Conservation (phyloP, 2,329 filamentous ascomycete genomes). For the Aspergillus eucalypticola region DNA sequence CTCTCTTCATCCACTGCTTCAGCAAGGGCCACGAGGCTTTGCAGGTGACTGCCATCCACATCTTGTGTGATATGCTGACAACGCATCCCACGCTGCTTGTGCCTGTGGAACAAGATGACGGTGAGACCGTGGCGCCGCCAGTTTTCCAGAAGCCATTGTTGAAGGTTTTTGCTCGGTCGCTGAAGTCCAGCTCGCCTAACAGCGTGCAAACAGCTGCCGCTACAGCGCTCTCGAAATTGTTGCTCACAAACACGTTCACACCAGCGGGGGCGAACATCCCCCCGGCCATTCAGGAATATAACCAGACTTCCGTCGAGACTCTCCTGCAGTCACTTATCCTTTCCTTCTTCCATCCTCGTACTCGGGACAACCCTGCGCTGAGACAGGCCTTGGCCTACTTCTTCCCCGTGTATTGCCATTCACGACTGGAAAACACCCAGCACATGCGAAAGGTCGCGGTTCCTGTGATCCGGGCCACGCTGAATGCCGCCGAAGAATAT, state of each 20-base stretch:
- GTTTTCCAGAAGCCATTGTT: conserved; percentile 64
- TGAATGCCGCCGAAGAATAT: conserved; percentile 60
- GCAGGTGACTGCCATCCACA: conserved; percentile 86
- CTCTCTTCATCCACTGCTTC: conserved; percentile 94
- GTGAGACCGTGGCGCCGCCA: conserved; percentile 51
- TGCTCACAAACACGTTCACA: conserved; percentile 73
- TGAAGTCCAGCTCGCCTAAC: conserved; percentile 69
- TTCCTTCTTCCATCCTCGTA: conserved; percentile 86
- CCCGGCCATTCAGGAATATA: conserved; percentile 42
- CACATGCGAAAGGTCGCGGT: conserved; percentile 75
- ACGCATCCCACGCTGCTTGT: conserved; percentile 81
- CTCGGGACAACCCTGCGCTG: conserved; percentile 74
- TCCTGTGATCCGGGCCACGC: conserved; percentile 70
- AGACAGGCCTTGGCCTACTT: conserved; percentile 90
- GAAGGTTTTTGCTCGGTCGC: conserved; percentile 81
- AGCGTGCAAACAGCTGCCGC: conserved; percentile 80
- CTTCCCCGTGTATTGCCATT: conserved; percentile 91
- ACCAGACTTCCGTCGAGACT: conserved; percentile 63
- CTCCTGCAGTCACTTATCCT: conserved; percentile 83
- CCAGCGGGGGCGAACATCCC: conserved; percentile 56
- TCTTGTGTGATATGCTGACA: conserved; percentile 88
- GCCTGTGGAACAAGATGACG: conserved; percentile 45
- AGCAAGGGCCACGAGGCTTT: conserved; percentile 86
- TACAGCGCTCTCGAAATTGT: conserved; percentile 78
- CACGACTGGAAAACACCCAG: conserved; percentile 75